Base-by-base conservation (phyloP, 139 green algal species). In the Picochlorum sp. region DNA sequence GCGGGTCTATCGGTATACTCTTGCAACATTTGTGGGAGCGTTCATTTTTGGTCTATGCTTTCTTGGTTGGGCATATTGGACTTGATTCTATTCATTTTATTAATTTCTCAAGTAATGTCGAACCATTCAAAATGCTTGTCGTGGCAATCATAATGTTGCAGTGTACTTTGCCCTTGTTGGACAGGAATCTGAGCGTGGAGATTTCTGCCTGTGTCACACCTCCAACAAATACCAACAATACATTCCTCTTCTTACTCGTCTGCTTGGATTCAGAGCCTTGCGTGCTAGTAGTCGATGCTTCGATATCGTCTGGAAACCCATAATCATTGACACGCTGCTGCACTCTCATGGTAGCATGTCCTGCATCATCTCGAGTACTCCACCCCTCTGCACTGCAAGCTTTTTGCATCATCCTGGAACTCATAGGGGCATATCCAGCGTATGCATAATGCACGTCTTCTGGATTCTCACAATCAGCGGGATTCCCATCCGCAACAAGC, bases 171-270 rank as follows among this genome's bases (percentile, higher is more conserved):
- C 69, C 45, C 74, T 79, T 63, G 14, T 45, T 61, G 56, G 46
- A 72, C 28, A 96, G 68, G 28, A 86, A 95, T 16, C 90, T 76
- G 66, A 96, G 71, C 0, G 89, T 89, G 0, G 81, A 81, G 15
- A 96, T 91, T 74, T 96, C 90, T 10, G 87, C 82, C 50, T 84
- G 94, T 10, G 90, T 96, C 4, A 92, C 80, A 4, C 90, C 90
- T 11, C 90, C 90, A 15, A 96, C 74, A 61, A 96, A 92, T 13
- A 89, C 79, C 14, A 96, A 81, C 54, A 95, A 32, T 34, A 92
- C 86, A 16, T 63, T 78, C 47, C 50, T 61, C 49, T n/a, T 6
- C 8, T 71, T 28, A 21, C n/a, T 58, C 2, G 58, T 24, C 5
- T 28, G 6, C 16, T 16, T 20, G 50, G 11, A 0, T 24, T 32